phyloP scores from a whole-genome alignment of 2,329 filamentous ascomycete genomes.

The Acephala macrosclerotiorum region DNA sequence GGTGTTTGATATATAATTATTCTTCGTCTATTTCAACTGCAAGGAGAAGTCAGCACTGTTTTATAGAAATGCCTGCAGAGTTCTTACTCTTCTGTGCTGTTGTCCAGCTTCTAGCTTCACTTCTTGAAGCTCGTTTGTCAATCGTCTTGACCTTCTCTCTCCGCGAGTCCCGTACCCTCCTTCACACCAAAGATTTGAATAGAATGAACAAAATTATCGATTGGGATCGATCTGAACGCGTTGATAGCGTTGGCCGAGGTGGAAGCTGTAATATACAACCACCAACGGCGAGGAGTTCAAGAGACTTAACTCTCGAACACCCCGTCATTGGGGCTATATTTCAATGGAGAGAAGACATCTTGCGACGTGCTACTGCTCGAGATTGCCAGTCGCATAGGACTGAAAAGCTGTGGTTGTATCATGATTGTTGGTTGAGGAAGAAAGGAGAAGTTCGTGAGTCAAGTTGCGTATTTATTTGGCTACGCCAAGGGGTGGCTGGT shows the following conservation, averaged over 20 bases:
- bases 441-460: conserved; percentile 17
- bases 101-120: conserved; percentile 26
- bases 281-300: conserved; percentile 34
- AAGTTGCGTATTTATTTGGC: conserved; percentile 7
- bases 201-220: conserved; percentile 28
- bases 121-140: conserved; percentile 24
- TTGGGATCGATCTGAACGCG: conserved; percentile 30
- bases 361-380: conserved; percentile 35
- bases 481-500: not conserved
- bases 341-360: conserved; percentile 38
- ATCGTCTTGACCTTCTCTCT: conserved; percentile 29
- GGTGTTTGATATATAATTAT: conserved; percentile 12
- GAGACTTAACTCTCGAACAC: conserved; percentile 41
- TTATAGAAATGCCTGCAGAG: not conserved
- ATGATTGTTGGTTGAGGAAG: conserved; percentile 38
- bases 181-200: conserved; percentile 23
- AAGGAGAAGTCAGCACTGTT: conserved; percentile 22
- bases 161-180: conserved; percentile 15
- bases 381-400: conserved; percentile 38
- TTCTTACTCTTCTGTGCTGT: conserved; percentile 29
- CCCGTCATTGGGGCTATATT: conserved; percentile 44
- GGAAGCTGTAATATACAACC: conserved; percentile 38
- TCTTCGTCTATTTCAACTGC: conserved; percentile 20
- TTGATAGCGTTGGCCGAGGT: conserved; percentile 34
- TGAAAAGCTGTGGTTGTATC: conserved; percentile 35